These are phyloP conservation scores for Suillus subaureus DNA, from an alignment of 768 basidiomycete genomes.

Conservation along the genomic window DNA sequence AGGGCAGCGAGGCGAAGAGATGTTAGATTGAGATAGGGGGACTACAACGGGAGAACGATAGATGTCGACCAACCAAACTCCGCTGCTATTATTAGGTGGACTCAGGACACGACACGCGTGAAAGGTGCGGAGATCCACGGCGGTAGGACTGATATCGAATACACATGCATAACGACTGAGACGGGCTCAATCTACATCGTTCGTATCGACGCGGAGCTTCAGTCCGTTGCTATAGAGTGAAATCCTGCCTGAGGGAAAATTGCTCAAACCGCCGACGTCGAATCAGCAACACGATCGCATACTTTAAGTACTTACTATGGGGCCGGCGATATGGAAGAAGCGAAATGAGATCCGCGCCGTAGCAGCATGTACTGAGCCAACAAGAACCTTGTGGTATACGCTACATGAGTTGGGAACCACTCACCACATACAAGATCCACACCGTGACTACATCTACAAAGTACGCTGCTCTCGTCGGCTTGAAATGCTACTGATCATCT, in stretches of 20 bases:
- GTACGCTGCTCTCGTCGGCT: not conserved
- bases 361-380: not conserved
- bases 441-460: not conserved
- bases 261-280: not conserved
- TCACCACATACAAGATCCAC: not conserved
- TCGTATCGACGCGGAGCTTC: not conserved
- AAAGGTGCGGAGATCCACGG: not conserved
- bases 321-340: not conserved
- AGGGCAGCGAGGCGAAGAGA: too few relatives aligned
- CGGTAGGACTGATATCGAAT: not conserved
- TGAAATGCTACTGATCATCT: not conserved
- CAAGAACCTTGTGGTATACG: not conserved
- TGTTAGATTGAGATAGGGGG: too few relatives aligned
- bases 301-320: not conserved
- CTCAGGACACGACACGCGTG: not conserved
- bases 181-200: not conserved
- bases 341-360: not conserved
- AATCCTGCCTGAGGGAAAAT: not conserved
- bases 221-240: not conserved
- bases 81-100: not conserved
- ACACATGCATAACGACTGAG: not conserved
- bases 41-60: too few relatives aligned
- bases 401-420: not conserved
- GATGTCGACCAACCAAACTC: not conserved
- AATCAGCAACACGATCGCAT: not conserved